Evolutionary conservation across 2,329 filamentous ascomycete species (phyloP).

Genomic region (Ophiocordyceps unilateralis): DNA sequence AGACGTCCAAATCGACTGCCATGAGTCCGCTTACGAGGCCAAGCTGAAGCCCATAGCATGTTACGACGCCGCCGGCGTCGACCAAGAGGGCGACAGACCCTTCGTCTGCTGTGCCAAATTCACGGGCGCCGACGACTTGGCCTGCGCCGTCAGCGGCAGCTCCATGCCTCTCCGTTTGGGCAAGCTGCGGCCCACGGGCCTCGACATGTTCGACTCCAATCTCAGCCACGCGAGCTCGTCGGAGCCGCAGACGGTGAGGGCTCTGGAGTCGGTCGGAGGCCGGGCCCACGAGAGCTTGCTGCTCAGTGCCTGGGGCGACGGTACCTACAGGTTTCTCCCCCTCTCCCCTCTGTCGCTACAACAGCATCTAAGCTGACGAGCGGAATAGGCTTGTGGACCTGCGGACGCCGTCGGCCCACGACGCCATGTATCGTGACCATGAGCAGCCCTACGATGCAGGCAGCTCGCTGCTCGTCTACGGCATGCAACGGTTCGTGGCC

Average conservation of each 20-base stretch:
- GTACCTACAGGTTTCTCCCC: constrained; percentile 21
- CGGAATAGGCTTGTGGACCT: constrained; percentile 25
- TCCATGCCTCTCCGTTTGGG: constrained; percentile 26
- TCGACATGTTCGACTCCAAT: constrained; percentile 21
- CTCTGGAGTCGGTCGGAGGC: constrained; percentile 26
- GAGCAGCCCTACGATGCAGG: constrained; percentile 28
- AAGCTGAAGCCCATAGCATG: constrained; percentile 7
- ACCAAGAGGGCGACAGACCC: constrained; percentile 7
- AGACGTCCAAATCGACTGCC: not conserved
- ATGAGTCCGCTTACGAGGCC: not conserved
- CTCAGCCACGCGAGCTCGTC: too few species aligned
- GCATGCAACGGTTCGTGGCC: constrained; percentile 31
- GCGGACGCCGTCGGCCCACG: constrained; percentile 27
- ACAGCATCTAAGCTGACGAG: not conserved
- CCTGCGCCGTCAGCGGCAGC: constrained; percentile 25
- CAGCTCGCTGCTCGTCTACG: constrained; percentile 31
- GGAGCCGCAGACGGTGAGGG: constrained; percentile 19
- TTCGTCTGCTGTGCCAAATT: constrained; percentile 22
- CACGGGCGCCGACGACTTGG: constrained; percentile 25
- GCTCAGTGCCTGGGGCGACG: constrained; percentile 36
- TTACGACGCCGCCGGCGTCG: constrained; percentile 10
- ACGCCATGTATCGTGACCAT: constrained; percentile 34
- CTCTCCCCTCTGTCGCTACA: not conserved
- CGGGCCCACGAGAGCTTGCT: constrained; percentile 21
- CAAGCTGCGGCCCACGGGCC: constrained; percentile 26